A percentile compares a stretch with the other conserved stretches of the same genome.
These are phyloP conservation scores for Haberlea rhodopensis DNA, from an alignment of 257 asterid species.

Conservation along the genomic window DNA sequence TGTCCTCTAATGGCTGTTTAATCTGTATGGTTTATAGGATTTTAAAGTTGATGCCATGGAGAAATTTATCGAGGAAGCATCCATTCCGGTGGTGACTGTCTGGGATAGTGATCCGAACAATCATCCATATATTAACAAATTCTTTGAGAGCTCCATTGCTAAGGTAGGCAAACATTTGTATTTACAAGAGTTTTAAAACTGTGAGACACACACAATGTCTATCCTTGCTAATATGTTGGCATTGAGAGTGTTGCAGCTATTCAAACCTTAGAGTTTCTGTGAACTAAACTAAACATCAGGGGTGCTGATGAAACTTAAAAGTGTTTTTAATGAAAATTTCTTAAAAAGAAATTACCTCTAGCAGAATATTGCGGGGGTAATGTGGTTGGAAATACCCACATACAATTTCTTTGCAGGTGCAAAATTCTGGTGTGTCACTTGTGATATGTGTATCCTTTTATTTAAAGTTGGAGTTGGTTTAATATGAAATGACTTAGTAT, in stretches of 20 bases:
- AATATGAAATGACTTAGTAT: neutral
- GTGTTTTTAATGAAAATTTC: neutral
- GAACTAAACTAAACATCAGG: neutral
- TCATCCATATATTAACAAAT: slow-evolving; percentile 54
- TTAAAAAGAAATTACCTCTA: neutral
- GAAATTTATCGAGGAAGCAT: slow-evolving; percentile 55
- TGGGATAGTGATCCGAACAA: slow-evolving; percentile 57
- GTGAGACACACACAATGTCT: neutral
- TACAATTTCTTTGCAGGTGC: neutral
- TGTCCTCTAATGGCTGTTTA: slow-evolving; percentile 1
- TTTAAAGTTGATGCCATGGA: slow-evolving; percentile 56
- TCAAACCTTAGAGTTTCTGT: neutral
- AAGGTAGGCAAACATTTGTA: slow-evolving; percentile 45
- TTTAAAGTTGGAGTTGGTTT: neutral
- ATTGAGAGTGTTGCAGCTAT: neutral
- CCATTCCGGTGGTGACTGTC: slow-evolving; percentile 52
- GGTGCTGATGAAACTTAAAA: neutral
- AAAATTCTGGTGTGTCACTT: neutral
- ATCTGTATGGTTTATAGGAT: slow-evolving; percentile 43
- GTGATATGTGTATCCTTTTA: neutral
- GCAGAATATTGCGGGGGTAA: neutral
- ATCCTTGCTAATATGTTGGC: neutral
- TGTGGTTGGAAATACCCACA: neutral
- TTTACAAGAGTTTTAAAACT: neutral
- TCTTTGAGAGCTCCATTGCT: slow-evolving; percentile 44